Conservation (phyloP, 352 stramenopile species). For the Phytophthora fragariaefolia region DNA sequence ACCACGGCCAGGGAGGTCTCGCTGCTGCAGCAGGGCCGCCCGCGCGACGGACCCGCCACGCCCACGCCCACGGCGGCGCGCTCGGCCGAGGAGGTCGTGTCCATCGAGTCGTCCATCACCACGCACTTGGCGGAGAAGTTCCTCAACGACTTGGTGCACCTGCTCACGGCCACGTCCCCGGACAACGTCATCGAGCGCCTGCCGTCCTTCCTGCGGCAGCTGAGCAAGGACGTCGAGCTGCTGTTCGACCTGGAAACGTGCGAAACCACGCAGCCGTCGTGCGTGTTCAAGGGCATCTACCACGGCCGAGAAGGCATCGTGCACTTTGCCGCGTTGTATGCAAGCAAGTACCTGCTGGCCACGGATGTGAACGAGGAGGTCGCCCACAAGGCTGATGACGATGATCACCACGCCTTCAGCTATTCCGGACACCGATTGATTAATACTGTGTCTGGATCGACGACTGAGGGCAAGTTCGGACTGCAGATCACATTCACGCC, state of each 20-base stretch:
- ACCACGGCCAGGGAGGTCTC: constrained; percentile 52
- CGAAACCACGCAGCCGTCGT: constrained; percentile 75
- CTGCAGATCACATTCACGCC: constrained; percentile 87
- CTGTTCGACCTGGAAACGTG: constrained; percentile 85
- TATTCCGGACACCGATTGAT: constrained; percentile 63
- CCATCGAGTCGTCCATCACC: constrained; percentile 66
- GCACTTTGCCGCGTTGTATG: constrained; percentile 82
- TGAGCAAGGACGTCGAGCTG: constrained; percentile 88
- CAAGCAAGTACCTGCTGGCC: constrained; percentile 79
- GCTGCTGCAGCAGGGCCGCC: constrained; percentile 46
- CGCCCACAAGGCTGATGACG: constrained; percentile 65
- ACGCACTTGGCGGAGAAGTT: constrained; percentile 81
- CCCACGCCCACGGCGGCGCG: constrained; percentile 20
- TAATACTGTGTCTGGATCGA: constrained; percentile 83
- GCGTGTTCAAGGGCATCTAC: constrained; percentile 90
- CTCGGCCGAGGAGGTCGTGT: constrained; percentile 58
- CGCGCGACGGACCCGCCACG: constrained; percentile 37
- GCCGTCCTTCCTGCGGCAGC: constrained; percentile 74
- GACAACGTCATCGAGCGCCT: constrained; percentile 65
- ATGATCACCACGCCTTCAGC: constrained; percentile 77
- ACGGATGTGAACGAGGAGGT: constrained; percentile 58
- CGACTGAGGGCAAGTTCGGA: constrained; percentile 74
- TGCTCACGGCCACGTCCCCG: constrained; percentile 46
- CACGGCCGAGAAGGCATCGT: constrained; percentile 87
- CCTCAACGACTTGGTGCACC: constrained; percentile 60